phyloP scores from a whole-genome alignment of 2,329 filamentous ascomycete genomes.

The Chalaropsis thielavioides region DNA sequence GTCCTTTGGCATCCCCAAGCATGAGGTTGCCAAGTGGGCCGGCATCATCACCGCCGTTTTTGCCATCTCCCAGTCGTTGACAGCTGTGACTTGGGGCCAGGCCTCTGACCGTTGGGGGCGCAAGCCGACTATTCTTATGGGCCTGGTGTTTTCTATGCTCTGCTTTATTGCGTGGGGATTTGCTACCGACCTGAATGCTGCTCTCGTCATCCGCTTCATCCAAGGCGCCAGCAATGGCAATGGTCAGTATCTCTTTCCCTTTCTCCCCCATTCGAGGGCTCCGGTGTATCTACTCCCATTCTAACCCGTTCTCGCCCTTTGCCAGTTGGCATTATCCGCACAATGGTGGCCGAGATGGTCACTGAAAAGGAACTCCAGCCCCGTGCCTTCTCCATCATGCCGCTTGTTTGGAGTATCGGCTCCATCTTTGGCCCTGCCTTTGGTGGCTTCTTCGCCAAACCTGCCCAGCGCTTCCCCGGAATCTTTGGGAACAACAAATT shows the following conservation, averaged over 20 bases:
- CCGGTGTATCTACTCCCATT: not conserved
- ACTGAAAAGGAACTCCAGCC: constrained; percentile 77
- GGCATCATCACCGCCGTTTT: constrained; percentile 59
- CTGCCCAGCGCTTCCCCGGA: constrained; percentile 56
- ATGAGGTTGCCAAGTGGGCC: constrained; percentile 68
- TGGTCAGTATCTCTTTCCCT: constrained; percentile 29
- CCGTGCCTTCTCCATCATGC: constrained; percentile 84
- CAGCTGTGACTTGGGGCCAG: constrained; percentile 61
- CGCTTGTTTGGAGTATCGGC: constrained; percentile 74
- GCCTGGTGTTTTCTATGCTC: constrained; percentile 64
- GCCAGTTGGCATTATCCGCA: constrained; percentile 73
- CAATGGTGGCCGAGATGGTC: constrained; percentile 86
- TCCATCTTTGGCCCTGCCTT: constrained; percentile 78
- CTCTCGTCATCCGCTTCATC: constrained; percentile 61
- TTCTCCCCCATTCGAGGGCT: not conserved
- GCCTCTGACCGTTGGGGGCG: constrained; percentile 66
- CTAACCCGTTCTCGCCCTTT: constrained; percentile 11
- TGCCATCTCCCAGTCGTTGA: constrained; percentile 55
- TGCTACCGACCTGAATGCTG: constrained; percentile 64
- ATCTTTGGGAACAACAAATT: constrained; percentile 54
- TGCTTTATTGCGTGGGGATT: constrained; percentile 74
- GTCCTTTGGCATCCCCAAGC: constrained; percentile 55
- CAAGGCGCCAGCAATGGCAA: constrained; percentile 80
- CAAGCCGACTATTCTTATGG: constrained; percentile 65
- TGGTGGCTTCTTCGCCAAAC: constrained; percentile 74